Conservation (phyloP, 192 early-diverging fungal genomes). For the Linderina pennispora region DNA sequence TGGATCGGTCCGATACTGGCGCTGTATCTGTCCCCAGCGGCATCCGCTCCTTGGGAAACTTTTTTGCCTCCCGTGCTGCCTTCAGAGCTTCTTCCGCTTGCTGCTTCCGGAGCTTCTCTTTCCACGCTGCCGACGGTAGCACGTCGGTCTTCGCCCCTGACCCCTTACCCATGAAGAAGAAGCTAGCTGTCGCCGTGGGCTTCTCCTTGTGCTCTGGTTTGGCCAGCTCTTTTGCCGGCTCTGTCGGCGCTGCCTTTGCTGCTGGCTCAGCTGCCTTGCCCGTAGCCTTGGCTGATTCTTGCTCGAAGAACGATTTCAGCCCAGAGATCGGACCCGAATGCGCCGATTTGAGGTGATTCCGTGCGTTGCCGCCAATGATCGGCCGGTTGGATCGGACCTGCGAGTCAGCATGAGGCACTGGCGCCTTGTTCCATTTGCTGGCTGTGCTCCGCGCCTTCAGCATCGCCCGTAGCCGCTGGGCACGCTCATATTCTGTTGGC, state of each 20-base stretch:
- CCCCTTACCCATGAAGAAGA: constrained; percentile 10
- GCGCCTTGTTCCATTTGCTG: not conserved
- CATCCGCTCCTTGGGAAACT: not conserved
- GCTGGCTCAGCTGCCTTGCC: not conserved
- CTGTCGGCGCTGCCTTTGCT: not conserved
- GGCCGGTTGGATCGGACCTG: constrained; percentile 2
- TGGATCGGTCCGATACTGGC: not conserved
- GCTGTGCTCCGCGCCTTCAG: not conserved
- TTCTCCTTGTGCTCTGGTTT: not conserved
- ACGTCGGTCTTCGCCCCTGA: not conserved
- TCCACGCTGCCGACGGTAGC: constrained; percentile 7
- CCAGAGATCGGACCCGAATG: constrained; percentile 1
- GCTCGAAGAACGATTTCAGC: constrained; percentile 13
- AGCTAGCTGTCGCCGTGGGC: constrained; percentile 2
- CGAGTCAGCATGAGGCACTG: not conserved
- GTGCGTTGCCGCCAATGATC: constrained; percentile 14
- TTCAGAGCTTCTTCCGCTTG: not conserved
- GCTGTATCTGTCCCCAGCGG: not conserved
- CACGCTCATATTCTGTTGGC: not conserved
- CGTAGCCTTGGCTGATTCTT: not conserved
- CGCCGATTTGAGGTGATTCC: constrained; percentile 13
- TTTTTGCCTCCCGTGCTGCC: not conserved
- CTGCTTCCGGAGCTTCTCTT: not conserved
- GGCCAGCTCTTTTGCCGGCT: not conserved
- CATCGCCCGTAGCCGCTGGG: not conserved